Evolutionary conservation across 148 eudicot species (phyloP), one percentile per base, ranked within the genome.

Genomic region (Dianthus caryophyllus): DNA sequence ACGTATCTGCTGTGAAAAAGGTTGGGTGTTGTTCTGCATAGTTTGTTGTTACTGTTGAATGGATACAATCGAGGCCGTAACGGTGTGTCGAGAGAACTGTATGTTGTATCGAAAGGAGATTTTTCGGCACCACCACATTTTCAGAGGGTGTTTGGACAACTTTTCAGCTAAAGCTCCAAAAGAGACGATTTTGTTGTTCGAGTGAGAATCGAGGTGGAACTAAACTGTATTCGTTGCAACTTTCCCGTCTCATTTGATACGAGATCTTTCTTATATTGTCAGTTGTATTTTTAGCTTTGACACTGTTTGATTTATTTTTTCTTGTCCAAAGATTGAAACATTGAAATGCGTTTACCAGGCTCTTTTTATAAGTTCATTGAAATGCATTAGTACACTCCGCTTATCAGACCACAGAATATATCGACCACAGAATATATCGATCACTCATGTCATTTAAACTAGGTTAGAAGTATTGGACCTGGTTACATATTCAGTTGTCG

Each of bases 1-100:
- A 85, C 38, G 89, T 85, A 17, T 85, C 89, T 49, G 89, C 86
- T 21, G 84, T 85, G 71, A 85, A 83, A 60, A 85, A 80, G 43
- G 77, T 43, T 64, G 89, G 89, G 6, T 85, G 89, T 70, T 85
- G 89, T 75, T 85, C 89, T 5, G n/a, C 79, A 57, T 85, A 85
- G 76, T 73, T n/a, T n/a, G n/a, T n/a, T n/a, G n/a, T n/a, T n/a
- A n/a, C 31, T n/a, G 11, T 30, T 18, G 44, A 58, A 65, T 13
- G n/a, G 64, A 13, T 31, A 13, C 33, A 27, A 29, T 41, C 38
- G 50, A 49, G 44, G 59, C 20, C 25, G 31, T 41, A 52, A 13
- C 29, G 55, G 13, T 44, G 16, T 49, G 60, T 47, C 65, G 22
- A 44, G 33, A 60, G 39, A 17, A 1, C 26, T 46, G 43, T 51